Evolutionary conservation across 2,329 filamentous ascomycete species (phyloP), one percentile per base, ranked within the genome.

Genomic region (Rosellinia necatrix): DNA sequence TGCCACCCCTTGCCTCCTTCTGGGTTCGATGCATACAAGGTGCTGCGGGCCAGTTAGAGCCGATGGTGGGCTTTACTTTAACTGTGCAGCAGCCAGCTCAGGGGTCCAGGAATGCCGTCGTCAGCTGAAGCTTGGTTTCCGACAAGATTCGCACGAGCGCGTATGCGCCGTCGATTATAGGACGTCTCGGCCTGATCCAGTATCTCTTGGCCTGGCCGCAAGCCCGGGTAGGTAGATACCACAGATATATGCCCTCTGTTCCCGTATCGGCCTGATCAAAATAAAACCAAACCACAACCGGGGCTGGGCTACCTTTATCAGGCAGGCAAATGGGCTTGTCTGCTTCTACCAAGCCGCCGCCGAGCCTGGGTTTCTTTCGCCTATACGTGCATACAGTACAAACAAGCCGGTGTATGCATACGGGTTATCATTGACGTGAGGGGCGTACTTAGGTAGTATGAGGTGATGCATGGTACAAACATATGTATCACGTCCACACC

Each of bases 391-490:
- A n/a, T n/a, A n/a, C n/a, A n/a, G n/a, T n/a, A n/a, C n/a, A n/a
- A n/a, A n/a, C n/a, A n/a, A n/a, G n/a, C n/a, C n/a, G n/a, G n/a
- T n/a, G n/a, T n/a, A n/a, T n/a, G n/a, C n/a, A n/a, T n/a, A n/a
- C n/a, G n/a, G n/a, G n/a, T n/a, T n/a, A n/a, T n/a, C n/a, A n/a
- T n/a, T n/a, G n/a, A n/a, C n/a, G n/a, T n/a, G n/a, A n/a, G n/a
- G n/a, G n/a, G n/a, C n/a, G n/a, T n/a, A n/a, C n/a, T n/a, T n/a
- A n/a, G n/a, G n/a, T n/a, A n/a, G n/a, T n/a, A n/a, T n/a, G n/a
- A n/a, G n/a, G n/a, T n/a, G n/a, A n/a, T 53, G 44, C 46, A 49
- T 27, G 30, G 46, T 46, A 55, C 37, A 47, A 51, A 42, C 40
- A 25, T 27, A 32, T 35, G 42, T 50, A n/a, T 42, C 46, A 58